phyloP scores from a whole-genome alignment of 2,329 filamentous ascomycete genomes.

The Exophiala mesophila region DNA sequence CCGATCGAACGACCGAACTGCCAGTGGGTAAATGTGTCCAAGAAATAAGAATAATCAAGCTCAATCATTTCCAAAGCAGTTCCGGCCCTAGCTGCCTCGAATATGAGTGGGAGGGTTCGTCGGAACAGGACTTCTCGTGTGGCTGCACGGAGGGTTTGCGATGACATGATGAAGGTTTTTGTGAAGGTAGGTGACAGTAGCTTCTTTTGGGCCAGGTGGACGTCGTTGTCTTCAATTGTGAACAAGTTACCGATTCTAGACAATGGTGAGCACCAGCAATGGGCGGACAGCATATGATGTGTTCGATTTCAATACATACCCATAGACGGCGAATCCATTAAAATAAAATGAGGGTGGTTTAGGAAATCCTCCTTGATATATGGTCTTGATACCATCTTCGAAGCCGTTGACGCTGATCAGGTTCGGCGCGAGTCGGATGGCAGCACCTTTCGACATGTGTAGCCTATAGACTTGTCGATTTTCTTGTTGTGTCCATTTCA shows the following conservation, averaged over 20 bases:
- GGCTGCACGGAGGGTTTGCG: constrained; percentile 26
- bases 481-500: constrained; percentile 54
- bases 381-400: constrained; percentile 56
- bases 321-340: constrained; percentile 65
- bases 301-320: constrained; percentile 46
- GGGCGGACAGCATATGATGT: too few species aligned
- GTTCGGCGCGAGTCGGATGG: constrained; percentile 59
- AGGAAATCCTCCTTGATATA: constrained; percentile 69
- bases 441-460: constrained; percentile 54
- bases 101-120: constrained; percentile 53
- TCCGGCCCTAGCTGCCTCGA: constrained; percentile 18
- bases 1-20: constrained; percentile 62
- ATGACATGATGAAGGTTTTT: constrained; percentile 65
- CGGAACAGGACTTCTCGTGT: constrained; percentile 47
- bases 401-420: constrained; percentile 66
- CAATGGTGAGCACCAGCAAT: too few species aligned
- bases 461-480: constrained; percentile 59
- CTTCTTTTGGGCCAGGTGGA: constrained; percentile 66
- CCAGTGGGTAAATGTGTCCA: constrained; percentile 72
- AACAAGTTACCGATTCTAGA: constrained; percentile 64
- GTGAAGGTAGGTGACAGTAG: constrained; percentile 78
- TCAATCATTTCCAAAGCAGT: constrained; percentile 50
- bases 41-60: constrained; percentile 63
- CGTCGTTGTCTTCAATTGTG: constrained; percentile 56
- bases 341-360: constrained; percentile 71